Conservation (phyloP, 768 basidiomycete genomes). For the Dioszegia aurantiaca region DNA sequence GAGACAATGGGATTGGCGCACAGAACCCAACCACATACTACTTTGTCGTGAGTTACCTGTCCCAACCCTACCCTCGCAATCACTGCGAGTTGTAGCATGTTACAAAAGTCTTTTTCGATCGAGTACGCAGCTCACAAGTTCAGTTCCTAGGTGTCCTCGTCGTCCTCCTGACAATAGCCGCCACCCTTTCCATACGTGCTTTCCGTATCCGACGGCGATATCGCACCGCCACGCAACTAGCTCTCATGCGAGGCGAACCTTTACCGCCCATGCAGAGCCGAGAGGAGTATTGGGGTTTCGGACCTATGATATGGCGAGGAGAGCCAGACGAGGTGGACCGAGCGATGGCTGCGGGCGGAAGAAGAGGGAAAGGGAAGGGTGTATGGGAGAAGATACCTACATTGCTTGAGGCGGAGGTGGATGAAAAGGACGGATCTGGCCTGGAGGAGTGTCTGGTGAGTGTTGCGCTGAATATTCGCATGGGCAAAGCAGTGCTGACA, state of each 20-base stretch:
- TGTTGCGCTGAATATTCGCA: not conserved
- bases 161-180: slow-evolving; percentile 34
- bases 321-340: slow-evolving; percentile 12
- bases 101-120: not conserved
- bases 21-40: slow-evolving; percentile 37
- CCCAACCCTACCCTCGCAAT: not conserved
- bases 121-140: not conserved
- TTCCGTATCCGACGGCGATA: slow-evolving; percentile 35
- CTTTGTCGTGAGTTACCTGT: slow-evolving; percentile 35
- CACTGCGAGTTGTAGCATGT: too few relatives aligned
- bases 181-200: slow-evolving; percentile 32
- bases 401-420: slow-evolving; percentile 28
- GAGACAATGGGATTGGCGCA: not conserved
- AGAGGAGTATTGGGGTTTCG: slow-evolving; percentile 38
- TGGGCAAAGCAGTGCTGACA: not conserved
- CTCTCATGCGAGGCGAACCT: slow-evolving; percentile 38
- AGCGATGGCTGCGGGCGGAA: slow-evolving; percentile 10
- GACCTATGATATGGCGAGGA: slow-evolving; percentile 20
- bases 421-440: slow-evolving; percentile 9
- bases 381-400: slow-evolving; percentile 30
- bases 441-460: slow-evolving; percentile 17
- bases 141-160: slow-evolving; percentile 46
- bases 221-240: slow-evolving; percentile 38
- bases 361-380: slow-evolving; percentile 16
- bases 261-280: slow-evolving; percentile 9